A percentile compares a stretch with the other conserved stretches of the same genome.
Evolutionary conservation across 139 green algal species (phyloP).

Genomic region (Chlamydomonas sp.): DNA sequence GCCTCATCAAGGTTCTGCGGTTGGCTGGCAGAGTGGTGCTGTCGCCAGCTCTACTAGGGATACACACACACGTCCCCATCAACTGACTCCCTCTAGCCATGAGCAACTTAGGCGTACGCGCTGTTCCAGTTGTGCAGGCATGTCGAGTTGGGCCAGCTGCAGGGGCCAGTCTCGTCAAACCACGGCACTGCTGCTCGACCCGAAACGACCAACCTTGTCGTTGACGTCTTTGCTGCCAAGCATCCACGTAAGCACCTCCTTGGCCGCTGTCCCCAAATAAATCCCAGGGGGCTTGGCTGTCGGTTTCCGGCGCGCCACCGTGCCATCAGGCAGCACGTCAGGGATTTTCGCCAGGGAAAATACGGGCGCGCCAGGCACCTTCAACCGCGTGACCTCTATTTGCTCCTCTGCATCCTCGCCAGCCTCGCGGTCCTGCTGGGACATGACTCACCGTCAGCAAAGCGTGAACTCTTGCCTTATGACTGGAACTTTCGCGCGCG

Average conservation of each 20-base stretch:
- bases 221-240: slow-evolving; percentile 48
- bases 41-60: too few relatives aligned
- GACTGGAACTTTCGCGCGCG: background rate
- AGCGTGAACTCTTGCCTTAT: background rate
- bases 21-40: too few relatives aligned
- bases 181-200: too few relatives aligned
- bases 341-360: slow-evolving; percentile 34
- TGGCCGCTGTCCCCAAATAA: slow-evolving; percentile 67
- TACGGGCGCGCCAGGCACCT: slow-evolving; percentile 11
- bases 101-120: too few relatives aligned
- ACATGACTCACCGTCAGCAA: background rate
- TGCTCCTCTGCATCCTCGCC: slow-evolving; percentile 1
- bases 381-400: slow-evolving; percentile 28
- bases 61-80: too few relatives aligned
- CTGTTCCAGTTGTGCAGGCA: too few relatives aligned
- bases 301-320: slow-evolving; percentile 6
- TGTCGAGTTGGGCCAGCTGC: too few relatives aligned
- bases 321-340: slow-evolving; percentile 22
- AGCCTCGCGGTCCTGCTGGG: background rate
- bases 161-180: too few relatives aligned
- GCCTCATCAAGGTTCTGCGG: slow-evolving; percentile 11
- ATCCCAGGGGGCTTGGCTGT: slow-evolving; percentile 34
- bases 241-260: slow-evolving; percentile 69
- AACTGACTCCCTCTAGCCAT: too few relatives aligned
- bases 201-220: background rate